Evolutionary conservation across 2,329 filamentous ascomycete species (phyloP).

Genomic region (Colletotrichum endophyticum): DNA sequence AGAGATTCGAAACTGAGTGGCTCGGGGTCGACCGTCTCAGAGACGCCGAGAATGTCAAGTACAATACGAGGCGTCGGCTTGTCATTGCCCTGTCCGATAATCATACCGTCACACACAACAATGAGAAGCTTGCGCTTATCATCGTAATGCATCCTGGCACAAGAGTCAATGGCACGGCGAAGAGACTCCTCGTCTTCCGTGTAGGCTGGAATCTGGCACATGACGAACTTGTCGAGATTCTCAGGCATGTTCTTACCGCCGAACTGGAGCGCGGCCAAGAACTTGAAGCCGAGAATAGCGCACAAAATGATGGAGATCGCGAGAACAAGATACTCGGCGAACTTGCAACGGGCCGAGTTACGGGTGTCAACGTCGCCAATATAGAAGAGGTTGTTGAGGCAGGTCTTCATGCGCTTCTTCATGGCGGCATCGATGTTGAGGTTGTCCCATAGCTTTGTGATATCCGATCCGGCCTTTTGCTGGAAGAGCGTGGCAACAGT

Average conservation of each 20-base stretch:
- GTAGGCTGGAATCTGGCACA: conserved; percentile 96
- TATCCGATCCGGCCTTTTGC: conserved; percentile 75
- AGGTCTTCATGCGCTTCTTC: conserved; percentile 75
- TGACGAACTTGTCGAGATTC: conserved; percentile 97
- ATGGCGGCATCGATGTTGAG: conserved; percentile 62
- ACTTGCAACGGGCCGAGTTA: conserved; percentile 83
- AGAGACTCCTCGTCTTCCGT: conserved; percentile 98
- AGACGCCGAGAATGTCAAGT: conserved; percentile 93
- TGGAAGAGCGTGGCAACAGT: conserved; percentile 79
- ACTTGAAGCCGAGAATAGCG: conserved; percentile 90
- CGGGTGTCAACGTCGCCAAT: conserved; percentile 90
- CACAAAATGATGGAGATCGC: conserved; percentile 82
- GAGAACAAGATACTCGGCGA: conserved; percentile 88
- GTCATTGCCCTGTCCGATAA: conserved; percentile 98
- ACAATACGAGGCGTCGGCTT: conserved; percentile 94
- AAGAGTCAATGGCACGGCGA: conserved; percentile 94
- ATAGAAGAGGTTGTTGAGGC: conserved; percentile 94
- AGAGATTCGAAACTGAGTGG: conserved; percentile 96
- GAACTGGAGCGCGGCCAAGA: conserved; percentile 94
- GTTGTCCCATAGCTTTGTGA: conserved; percentile 82
- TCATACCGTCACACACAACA: conserved; percentile 97
- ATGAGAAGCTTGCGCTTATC: conserved; percentile 97
- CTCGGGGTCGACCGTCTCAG: conserved; percentile 92
- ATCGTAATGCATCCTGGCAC: conserved; percentile 94
- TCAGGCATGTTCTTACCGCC: conserved; percentile 89